Evolutionary conservation across 2,329 filamentous ascomycete genomes (phyloP).

Genomic region (Trichoderma brevicompactum): DNA sequence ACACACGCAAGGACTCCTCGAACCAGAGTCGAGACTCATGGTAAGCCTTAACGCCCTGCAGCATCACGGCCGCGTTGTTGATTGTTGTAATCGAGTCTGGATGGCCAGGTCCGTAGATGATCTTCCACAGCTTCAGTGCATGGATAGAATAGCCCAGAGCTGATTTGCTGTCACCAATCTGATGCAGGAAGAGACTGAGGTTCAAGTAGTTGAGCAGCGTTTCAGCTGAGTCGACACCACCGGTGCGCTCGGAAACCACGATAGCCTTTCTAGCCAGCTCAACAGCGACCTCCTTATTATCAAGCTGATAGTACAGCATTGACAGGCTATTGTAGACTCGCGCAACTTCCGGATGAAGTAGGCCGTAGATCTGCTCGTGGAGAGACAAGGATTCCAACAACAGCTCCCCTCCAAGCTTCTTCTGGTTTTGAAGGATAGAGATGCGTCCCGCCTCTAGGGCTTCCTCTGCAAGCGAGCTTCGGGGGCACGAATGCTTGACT

Average conservation of each 20-base stretch:
- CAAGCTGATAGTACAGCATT: conserved; percentile 95
- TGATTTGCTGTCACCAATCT: conserved; percentile 83
- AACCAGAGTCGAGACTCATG: conserved; percentile 96
- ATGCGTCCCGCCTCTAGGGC: conserved; percentile 94
- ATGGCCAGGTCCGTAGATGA: conserved; percentile 91
- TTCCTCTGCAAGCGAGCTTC: conserved; percentile 90
- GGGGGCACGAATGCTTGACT: conserved; percentile 90
- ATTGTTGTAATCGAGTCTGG: conserved; percentile 98
- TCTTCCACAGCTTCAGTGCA: conserved; percentile 92
- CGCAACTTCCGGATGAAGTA: conserved; percentile 94
- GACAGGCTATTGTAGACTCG: conserved; percentile 93
- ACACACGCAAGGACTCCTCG: conserved; percentile 86
- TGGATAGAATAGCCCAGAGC: conserved; percentile 91
- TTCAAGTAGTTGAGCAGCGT: conserved; percentile 96
- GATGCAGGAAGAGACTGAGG: conserved; percentile 90
- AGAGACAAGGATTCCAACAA: conserved; percentile 93
- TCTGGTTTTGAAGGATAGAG: conserved; percentile 93
- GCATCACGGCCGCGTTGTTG: conserved; percentile 98
- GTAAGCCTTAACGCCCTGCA: conserved; percentile 93
- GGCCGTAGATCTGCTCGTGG: conserved; percentile 98
- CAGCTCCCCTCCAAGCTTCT: conserved; percentile 93
- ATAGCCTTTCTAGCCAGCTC: conserved; percentile 96
- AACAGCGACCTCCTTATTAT: conserved; percentile 94
- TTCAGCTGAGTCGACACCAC: conserved; percentile 91
- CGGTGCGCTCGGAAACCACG: conserved; percentile 91